Evolutionary conservation across 1,139 yeast species (phyloP), one percentile per base, ranked within the genome.

Genomic region (Sugiyamaella japonica): DNA sequence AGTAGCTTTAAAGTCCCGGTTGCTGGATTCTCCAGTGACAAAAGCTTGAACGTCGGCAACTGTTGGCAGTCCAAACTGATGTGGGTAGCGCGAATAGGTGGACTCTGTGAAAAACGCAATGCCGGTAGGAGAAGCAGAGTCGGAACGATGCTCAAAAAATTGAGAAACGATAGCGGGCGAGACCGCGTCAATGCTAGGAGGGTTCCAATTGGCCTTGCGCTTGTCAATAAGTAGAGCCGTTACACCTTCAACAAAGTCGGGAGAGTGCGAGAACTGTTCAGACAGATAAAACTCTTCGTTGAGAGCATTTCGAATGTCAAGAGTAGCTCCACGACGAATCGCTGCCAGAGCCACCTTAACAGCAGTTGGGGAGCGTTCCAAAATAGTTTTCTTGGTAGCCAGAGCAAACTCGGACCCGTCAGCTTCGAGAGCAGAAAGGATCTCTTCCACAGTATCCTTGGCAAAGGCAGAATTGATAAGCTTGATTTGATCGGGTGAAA

Each of bases 211-310:
- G 37, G 90, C 79, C 55, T 76, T 75, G 67, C 85, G 79, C 74
- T 89, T 82, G 65, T 79, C 75, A 63, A 85, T 79, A 66, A 87
- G 79, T 72, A 89, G 82, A 61, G 88, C 83, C 62, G 79, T 70
- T 56, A 93, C 93, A 64, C 96, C 91, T 70, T 84, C 86, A 54
- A 80, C 84, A 67, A 88, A 88, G 63, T 82, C 87, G 12, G 81
- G 78, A 53, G 78, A 76, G 43, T 75, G 70, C 84, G 88, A 82
- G 71, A 90, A 79, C 68, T 88, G 84, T 55, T 89, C 82, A 39
- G 97, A 96, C 31, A 93, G 74, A 56, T 79, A 76, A 72, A 89
- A 77, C 71, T 93, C 99, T 62, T 82, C 80, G 63, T 81, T 82
- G 58, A 93, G 74, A 50, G 93, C 89, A 49, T 81, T 74, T 57